Base-by-base conservation (phyloP, 2,329 filamentous ascomycete genomes). In the Blastomyces gilchristii region DNA sequence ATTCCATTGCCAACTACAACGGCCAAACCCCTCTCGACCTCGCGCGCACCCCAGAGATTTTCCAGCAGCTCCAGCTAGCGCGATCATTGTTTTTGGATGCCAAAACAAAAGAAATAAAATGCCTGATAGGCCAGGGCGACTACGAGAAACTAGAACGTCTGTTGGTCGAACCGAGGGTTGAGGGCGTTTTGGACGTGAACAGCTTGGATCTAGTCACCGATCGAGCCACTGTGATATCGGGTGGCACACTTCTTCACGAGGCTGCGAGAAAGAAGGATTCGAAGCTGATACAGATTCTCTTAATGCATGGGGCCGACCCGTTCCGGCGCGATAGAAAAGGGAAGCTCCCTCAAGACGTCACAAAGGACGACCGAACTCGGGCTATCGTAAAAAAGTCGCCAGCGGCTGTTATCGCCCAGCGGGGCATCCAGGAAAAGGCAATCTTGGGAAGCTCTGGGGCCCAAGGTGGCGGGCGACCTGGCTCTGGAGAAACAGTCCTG, bases 391-490 rank as follows among this genome's bases (percentile, higher is more conserved):
- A 97, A 78, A 90, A 87, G 70, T 97, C 93, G 0, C 94, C 94
- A 6, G 94, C 94, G 14, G 94, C 94, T 7, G 91, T 94, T 8
- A 92, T 91, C 16, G 94, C 94, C 1, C 94, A 97, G 76, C 85
- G 93, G 62, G 92, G 91, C 47, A 96, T 99, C 45, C 94, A 99
- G 75, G 94, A 99, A 76, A 96, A 94, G 79, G 94, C 92, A 0
- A 95, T 99, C 3, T 82, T 99, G 18, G 93, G 91, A 1, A 90
- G 89, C 64, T 87, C 73, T 65, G 79, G 84, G 34, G 76, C 78
- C 1, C 80, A 86, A 18, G 80, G 82, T 11, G 83, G 89, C 67
- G 75, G 72, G 3, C 72, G 75, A 41, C 67, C 69, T 45, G 75
- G 75, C 14, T 68, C 71, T n/a, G 75, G 75, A 0, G 84, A 86